These are phyloP conservation scores for Prosopis cineraria DNA, from an alignment of 306 rosid genomes.

Conservation along the genomic window DNA sequence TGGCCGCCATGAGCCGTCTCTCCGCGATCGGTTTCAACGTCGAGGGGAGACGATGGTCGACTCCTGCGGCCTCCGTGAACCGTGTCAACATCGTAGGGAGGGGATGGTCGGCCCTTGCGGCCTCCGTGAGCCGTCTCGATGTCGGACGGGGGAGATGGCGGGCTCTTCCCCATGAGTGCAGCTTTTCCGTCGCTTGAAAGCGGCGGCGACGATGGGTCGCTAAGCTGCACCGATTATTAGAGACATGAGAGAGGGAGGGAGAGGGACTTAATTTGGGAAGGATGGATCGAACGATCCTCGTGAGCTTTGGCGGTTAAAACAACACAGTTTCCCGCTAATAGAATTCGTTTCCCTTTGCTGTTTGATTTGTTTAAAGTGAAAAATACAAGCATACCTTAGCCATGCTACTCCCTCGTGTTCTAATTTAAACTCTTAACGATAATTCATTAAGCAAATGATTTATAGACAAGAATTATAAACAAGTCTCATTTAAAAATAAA, in stretches of 20 bases:
- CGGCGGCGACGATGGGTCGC: not conserved
- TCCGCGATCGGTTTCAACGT: too few species aligned
- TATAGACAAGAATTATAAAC: too few species aligned
- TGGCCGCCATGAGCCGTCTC: not conserved
- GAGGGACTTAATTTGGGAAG: not conserved
- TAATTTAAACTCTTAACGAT: too few species aligned
- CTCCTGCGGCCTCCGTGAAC: not conserved
- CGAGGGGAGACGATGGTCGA: not conserved
- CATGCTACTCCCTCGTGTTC: too few species aligned
- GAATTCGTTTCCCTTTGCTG: not conserved
- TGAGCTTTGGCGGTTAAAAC: not conserved
- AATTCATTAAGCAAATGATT: too few species aligned
- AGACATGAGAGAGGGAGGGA: not conserved
- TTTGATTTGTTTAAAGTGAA: too few species aligned
- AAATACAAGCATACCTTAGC: too few species aligned
- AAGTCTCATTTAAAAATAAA: too few species aligned
- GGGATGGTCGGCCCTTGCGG: constrained; percentile 20
- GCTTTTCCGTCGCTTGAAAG: constrained; percentile 3
- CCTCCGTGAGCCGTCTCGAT: not conserved
- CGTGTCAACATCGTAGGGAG: constrained; percentile 9
- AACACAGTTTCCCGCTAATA: not conserved
- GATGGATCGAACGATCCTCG: not conserved
- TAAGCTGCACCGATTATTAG: not conserved
- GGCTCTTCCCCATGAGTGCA: constrained; percentile 1
- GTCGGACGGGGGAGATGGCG: not conserved